Evolutionary conservation across 2,329 filamentous ascomycete genomes (phyloP), one percentile per base, ranked within the genome.

Genomic region (Cyphellophora europaea): DNA sequence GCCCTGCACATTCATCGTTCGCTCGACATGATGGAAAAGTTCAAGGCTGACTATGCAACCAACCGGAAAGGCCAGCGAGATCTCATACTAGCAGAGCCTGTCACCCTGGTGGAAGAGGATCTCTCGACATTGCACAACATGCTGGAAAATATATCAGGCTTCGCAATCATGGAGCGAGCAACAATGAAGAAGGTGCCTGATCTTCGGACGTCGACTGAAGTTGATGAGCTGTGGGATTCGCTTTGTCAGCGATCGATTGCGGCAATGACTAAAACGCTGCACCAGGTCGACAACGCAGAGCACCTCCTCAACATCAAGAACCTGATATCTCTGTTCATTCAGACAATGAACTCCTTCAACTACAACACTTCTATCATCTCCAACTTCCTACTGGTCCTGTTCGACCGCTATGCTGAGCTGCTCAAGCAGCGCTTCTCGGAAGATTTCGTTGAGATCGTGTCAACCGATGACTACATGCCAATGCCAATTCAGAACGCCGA

Each of bases 391-490:
- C 71, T 96, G n/a, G 81, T 72, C 1, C 65, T 98, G 5, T 98
- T 98, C 56, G 81, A 89, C 45, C 94, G 89, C 56, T 98, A 98
- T 56, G 85, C 88, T 0, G 83, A 93, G 47, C 67, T 96, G 6
- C 71, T 98, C 37, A 95, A 94, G 61, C 77, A 76, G 41, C 76
- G 87, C 30, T 98, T 96, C 53, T 93, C 86, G 55, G 84, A 93
- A 47, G 89, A 96, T 58, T 98, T 98, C 55, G 82, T 93, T 55
- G 89, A 96, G 63, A 80, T 82, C 48, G 75, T 82, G 15, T 69
- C 84, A n/a, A 95, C 86, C 1, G 91, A 98, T 56, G 91, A 98
- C 59, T 98, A 98, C 60, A 98, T 98, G 89, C 93, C 91, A 2
- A 96, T 98, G 91, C 84, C 86, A 2, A 93, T 96, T 56, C 85